These are phyloP conservation scores for Halocafeteria seosinensis DNA, from an alignment of 108 stramenopile species.

Conservation along the genomic window DNA sequence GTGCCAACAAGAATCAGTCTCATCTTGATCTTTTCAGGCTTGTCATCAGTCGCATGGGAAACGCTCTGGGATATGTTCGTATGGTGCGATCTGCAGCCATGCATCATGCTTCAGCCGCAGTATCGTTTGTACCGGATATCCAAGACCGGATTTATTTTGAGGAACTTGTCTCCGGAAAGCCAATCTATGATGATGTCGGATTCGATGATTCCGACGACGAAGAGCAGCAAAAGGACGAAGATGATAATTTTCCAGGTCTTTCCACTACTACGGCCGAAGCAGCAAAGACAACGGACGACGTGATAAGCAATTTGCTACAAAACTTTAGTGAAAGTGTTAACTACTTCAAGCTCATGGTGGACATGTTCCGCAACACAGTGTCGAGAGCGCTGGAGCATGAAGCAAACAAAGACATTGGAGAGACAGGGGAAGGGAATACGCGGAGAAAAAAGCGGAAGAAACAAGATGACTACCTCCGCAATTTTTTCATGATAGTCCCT, in stretches of 20 bases:
- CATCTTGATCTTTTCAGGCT: slow-evolving; percentile 28
- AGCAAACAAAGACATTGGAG: neutral
- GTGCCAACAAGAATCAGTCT: neutral
- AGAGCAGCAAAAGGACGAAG: neutral
- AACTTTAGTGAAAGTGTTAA: slow-evolving; percentile 18
- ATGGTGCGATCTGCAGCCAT: slow-evolving; percentile 28
- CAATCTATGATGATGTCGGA: neutral
- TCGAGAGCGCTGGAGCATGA: slow-evolving; percentile 13
- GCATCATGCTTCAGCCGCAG: slow-evolving; percentile 13
- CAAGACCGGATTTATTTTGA: neutral
- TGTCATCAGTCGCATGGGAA: slow-evolving; percentile 42
- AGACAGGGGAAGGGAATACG: neutral
- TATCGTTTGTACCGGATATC: slow-evolving; percentile 22
- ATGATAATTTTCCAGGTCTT: neutral
- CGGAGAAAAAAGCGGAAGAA: neutral
- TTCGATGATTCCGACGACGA: neutral
- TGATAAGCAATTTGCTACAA: neutral
- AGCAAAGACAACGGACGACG: slow-evolving; percentile 11
- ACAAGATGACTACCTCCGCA: slow-evolving; percentile 29
- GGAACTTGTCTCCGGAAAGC: neutral
- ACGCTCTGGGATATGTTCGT: slow-evolving; percentile 43
- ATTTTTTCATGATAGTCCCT: slow-evolving; percentile 40
- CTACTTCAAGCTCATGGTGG: slow-evolving; percentile 33
- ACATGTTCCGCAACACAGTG: slow-evolving; percentile 25
- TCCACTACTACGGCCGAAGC: slow-evolving; percentile 1